Percentiles rank a stretch among this genome's conserved stretches.
phyloP scores from a whole-genome alignment of 1,284 basidiomycete genomes.

The Thecaphora thlaspeos region DNA sequence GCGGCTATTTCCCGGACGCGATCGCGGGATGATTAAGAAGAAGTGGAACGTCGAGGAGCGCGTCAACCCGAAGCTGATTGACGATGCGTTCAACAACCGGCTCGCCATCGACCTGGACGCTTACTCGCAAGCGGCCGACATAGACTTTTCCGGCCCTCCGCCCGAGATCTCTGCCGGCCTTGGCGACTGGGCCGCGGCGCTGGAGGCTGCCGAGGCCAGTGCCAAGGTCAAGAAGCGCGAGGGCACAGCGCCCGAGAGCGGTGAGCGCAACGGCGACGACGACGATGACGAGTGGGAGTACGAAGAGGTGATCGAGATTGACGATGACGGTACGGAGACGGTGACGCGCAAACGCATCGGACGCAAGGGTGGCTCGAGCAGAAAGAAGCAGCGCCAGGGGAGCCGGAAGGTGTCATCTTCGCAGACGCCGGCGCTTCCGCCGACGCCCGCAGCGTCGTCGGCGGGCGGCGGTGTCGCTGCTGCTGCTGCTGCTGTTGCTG shows the following conservation, averaged over 20 bases:
- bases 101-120: slow-evolving; percentile 49
- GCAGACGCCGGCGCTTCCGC: slow-evolving; percentile 16
- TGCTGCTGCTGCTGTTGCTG: too few relatives aligned
- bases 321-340: slow-evolving; percentile 36
- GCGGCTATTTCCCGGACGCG: slow-evolving; percentile 77
- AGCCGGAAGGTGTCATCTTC: too few relatives aligned
- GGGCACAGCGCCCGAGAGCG: slow-evolving; percentile 13
- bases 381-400: slow-evolving; percentile 13
- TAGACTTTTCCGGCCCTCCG: slow-evolving; percentile 53
- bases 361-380: slow-evolving; percentile 15
- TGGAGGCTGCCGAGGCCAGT: slow-evolving; percentile 26
- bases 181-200: slow-evolving; percentile 15
- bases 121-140: slow-evolving; percentile 49
- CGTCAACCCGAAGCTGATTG: slow-evolving; percentile 63
- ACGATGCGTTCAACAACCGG: slow-evolving; percentile 46
- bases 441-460: slow-evolving; percentile 2
- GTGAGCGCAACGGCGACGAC: slow-evolving; percentile 11
- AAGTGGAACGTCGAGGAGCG: slow-evolving; percentile 87
- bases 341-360: slow-evolving; percentile 21
- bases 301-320: slow-evolving; percentile 40
- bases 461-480: background rate
- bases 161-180: slow-evolving; percentile 43
- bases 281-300: slow-evolving; percentile 35
- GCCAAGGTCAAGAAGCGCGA: slow-evolving; percentile 20
- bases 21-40: slow-evolving; percentile 81